Evolutionary conservation across 2,329 filamentous ascomycete genomes (phyloP), one percentile per base, ranked within the genome.

Genomic region (Pseudocercospora pini-densiflorae): DNA sequence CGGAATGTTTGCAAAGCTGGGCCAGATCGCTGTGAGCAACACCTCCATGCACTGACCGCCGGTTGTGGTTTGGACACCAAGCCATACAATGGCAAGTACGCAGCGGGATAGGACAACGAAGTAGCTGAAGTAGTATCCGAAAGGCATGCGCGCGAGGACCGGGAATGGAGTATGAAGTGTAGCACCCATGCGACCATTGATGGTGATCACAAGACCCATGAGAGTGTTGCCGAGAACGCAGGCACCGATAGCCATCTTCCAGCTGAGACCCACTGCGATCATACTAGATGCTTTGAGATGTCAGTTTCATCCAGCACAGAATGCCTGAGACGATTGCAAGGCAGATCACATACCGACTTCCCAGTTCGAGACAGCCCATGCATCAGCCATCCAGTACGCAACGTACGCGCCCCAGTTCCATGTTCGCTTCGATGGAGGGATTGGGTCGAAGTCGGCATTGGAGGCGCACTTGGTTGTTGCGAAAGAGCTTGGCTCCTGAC

Each of bases 161-260:
- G 85, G 84, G 70, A 87, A 87, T 0, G 85, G 85, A 8, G 82
- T 80, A 71, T 87, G 84, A 68, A 86, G 81, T 40, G 82, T 84
- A 47, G 86, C 82, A 64, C 85, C 83, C 71, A 85, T 82, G 76
- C 84, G 85, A 16, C 79, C 82, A 19, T 85, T 76, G 16, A 83
- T 82, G 29, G 85, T 83, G 64, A 86, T 88, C 63, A 74, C 72
- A 5, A 71, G 12, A 27, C 71, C 73, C 71, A 74, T 74, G 21
- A 73, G 61, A 5, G 70, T 62, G 60, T 73, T 75, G 5, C 73
- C 73, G 6, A 75, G 66, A 1, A 74, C 72, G 51, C 68, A 70
- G 27, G 72, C 72, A 31, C 78, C 81, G 54, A 87, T 80, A 3
- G 84, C 84, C 72, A 88, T 85, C 58, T 81, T 80, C 80, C 85